Evolutionary conservation across 345 rosid genomes (phyloP).

Genomic region (Moringa oleifera): DNA sequence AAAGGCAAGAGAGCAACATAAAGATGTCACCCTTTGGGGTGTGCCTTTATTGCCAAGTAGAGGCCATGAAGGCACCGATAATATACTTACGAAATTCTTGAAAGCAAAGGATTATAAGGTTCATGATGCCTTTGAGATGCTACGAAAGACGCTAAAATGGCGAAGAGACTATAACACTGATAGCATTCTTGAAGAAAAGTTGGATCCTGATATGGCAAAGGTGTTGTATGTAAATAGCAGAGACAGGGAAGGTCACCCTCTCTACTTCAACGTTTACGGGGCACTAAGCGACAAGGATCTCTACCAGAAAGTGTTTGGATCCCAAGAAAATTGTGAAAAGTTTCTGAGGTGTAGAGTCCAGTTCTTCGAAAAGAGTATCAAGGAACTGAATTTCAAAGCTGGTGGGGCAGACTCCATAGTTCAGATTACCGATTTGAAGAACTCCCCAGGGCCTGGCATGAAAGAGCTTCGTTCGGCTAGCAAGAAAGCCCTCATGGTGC

Average conservation of each 20-base stretch:
- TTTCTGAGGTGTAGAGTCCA: constrained; percentile 33
- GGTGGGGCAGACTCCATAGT: constrained; percentile 43
- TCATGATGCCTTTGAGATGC: constrained; percentile 46
- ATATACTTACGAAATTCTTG: constrained; percentile 45
- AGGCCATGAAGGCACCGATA: constrained; percentile 43
- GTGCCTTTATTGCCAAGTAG: constrained; percentile 53
- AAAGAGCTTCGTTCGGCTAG: constrained; percentile 29
- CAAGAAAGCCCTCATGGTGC: constrained; percentile 21
- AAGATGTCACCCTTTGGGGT: constrained; percentile 45
- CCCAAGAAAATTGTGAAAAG: constrained; percentile 24
- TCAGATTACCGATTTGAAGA: constrained; percentile 47
- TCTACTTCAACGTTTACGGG: constrained; percentile 28
- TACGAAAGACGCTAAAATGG: constrained; percentile 46
- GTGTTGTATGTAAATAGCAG: constrained; percentile 20
- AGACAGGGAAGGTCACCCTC: constrained; percentile 47
- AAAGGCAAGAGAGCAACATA: constrained; percentile 2
- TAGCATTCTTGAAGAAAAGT: constrained; percentile 24
- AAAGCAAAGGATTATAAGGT: constrained; percentile 38
- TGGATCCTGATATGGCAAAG: constrained; percentile 25
- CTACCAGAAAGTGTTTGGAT: constrained; percentile 19
- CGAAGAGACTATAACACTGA: constrained; percentile 28
- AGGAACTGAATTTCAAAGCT: constrained; percentile 35
- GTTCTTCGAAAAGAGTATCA: constrained; percentile 36
- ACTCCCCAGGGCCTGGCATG: constrained; percentile 25
- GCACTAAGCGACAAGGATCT: constrained; percentile 29